Evolutionary conservation across 2,329 filamentous ascomycete genomes (phyloP), one percentile per base, ranked within the genome.

Genomic region (Immersiporthe knoxdaviesiana): DNA sequence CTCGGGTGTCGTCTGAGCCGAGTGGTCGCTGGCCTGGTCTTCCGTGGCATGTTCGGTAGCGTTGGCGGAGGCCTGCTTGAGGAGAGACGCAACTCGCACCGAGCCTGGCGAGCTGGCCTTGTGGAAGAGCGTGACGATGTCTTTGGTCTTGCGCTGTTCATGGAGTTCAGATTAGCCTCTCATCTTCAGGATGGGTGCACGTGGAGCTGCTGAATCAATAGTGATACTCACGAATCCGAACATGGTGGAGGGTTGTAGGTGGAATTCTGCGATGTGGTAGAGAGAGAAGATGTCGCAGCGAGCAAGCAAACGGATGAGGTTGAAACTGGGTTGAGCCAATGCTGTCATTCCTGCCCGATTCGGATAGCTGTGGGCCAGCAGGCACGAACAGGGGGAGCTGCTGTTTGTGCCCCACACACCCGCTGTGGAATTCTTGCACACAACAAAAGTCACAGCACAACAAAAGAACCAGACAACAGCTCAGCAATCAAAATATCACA

Each of bases 91-190:
- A 41, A 91, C 91, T 70, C 91, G 89, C 64, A 88, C 84, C 3
- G 94, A 97, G 72, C 91, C 85, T 30, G 91, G 87, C 66, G 88
- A 87, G 75, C 85, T 87, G 69, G 95, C 88, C 80, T 92, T 92
- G 87, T 97, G 94, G 86, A 98, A 99, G 84, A 99, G 90, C 71
- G 95, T 98, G 78, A 98, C 89, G 74, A 97, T 92, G 84, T 98
- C 94, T 80, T 92, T 87, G 74, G 91, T 87, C 85, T 93, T 94
- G 81, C 85, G 88, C 91, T 94, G 76, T 52, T 32, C 11, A 47
- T 54, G 52, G 69, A 52, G 66, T 65, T 47, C n/a, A 59, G 6
- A 50, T 63, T 37, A 67, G 63, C 54, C 39, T 35, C 4, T 21
- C 27, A 16, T 11, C 2, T 24, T 21, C 12, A 4, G 44, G 37